Base-by-base conservation (phyloP, 345 rosid genomes). In the Mangifera indica region DNA sequence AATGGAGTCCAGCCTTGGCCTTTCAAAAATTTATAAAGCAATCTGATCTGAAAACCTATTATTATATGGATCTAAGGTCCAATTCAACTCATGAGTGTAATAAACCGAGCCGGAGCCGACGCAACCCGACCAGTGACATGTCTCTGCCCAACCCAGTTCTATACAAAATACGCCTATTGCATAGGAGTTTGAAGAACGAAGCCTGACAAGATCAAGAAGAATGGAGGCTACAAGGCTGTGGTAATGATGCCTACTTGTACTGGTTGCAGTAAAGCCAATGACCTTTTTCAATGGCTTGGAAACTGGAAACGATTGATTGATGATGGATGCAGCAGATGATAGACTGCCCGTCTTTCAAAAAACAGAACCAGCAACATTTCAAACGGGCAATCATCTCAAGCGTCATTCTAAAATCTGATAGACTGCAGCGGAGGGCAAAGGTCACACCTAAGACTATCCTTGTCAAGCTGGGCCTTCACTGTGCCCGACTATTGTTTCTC, bases 221-320 rank as follows among this genome's bases (percentile, higher is more conserved):
- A 22, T 48, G 54, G 29, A 58, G 45, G 26, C 0, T 0, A 18
- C 17, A 6, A 9, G 12, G 44, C 26, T n/a, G 11, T 10, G 13
- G 66, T 4, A 60, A 60, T 46, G 29, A 48, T 46, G 45, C 20
- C 66, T 29, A 26, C 57, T 29, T 46, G 45, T 60, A 9, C 63
- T 45, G 20, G 25, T 20, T 24, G 3, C 24, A 25, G 44, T 17
- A 57, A 69, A 44, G 72, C 25, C 45, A 9, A 2, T 17, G 8
- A 22, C 22, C 40, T 25, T 24, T 56, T 44, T 25, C 15, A 37
- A 14, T 9, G 1, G 37, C 42, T 42, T 21, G 52, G 64, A 25
- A 56, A 44, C 29, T 24, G 56, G 45, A 26, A 58, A 4, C 4
- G 60, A 22, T 59, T 70, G 73, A 70, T 58, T 5, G 73, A 59